Evolutionary conservation across 2,329 filamentous ascomycete genomes (phyloP), one percentile per base, ranked within the genome.

Genomic region (Exophiala alcalophila): DNA sequence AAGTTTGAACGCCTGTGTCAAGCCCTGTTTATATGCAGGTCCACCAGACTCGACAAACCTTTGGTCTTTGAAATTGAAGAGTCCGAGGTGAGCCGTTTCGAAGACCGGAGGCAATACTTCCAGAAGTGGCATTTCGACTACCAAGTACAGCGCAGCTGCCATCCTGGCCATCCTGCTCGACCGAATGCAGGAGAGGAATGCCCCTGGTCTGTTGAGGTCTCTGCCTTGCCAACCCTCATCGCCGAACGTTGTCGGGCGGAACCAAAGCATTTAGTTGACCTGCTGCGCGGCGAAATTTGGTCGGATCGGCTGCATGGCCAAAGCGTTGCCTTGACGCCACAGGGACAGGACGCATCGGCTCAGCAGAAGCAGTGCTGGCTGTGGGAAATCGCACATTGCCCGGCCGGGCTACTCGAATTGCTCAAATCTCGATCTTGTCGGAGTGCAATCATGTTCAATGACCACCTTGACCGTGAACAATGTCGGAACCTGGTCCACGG

Each of bases 211-310:
- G 50, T 86, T 2, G 63, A 61, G 0, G 70, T 92, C 0, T 67
- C 62, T 1, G 65, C 70, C 2, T 69, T 97, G 0, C 91, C 91
- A 0, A 73, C 77, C 0, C 75, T 76, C 20, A 89, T 97, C 34
- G 65, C 77, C 0, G 86, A 94, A 57, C 77, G 90, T 31, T 95
- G 89, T 61, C 76, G 76, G 25, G 59, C 73, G 4, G 83, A 94
- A 40, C 86, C 88, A 0, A 73, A 76, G 5, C 64, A 95, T 1
- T 67, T 91, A 1, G 78, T 87, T 19, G 78, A 86, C 4, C 67
- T 97, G 8, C 67, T 97, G 6, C 80, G 90, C 5, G 73, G 75
- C 4, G 86, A 94, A 59, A 68, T 83, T 0, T 94, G 86, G 83
- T 76, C 71, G 35, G 67, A 78, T 1, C 71, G 41, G n/a, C n/a